phyloP scores from a whole-genome alignment of 495 filamentous ascomycete species.

The Rusavskia elegans region DNA sequence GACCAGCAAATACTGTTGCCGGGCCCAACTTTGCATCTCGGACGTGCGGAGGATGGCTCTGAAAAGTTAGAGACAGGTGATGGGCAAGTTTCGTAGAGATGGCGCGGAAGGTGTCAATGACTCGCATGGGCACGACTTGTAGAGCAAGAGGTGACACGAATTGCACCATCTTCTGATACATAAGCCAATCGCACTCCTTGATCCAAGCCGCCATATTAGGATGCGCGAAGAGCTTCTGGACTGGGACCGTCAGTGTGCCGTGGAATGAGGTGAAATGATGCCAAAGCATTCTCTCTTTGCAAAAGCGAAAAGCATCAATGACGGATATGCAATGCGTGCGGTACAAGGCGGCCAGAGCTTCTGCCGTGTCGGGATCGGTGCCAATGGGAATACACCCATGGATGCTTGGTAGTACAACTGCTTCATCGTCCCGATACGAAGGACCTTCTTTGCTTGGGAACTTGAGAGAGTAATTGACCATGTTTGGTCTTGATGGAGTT shows the following conservation, averaged over 20 bases:
- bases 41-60: conserved; percentile 65
- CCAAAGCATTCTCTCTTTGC: conserved; percentile 87
- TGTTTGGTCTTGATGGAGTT: conserved; percentile 18
- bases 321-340: conserved; percentile 88
- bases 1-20: conserved; percentile 71
- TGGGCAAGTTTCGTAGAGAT: conserved; percentile 64
- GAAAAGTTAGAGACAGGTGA: conserved; percentile 67
- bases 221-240: conserved; percentile 83
- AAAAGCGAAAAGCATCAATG: conserved; percentile 85
- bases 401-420: conserved; percentile 63
- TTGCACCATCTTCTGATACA: conserved; percentile 92
- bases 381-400: conserved; percentile 53
- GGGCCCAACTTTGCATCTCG: conserved; percentile 72
- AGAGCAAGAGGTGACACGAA: conserved; percentile 72
- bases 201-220: conserved; percentile 81
- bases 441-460: conserved; percentile 42
- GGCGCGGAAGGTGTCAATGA: conserved; percentile 66
- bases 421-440: conserved; percentile 40
- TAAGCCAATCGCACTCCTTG: conserved; percentile 80
- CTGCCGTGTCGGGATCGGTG: conserved; percentile 70
- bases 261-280: conserved; percentile 92
- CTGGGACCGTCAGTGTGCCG: conserved; percentile 86
- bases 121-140: conserved; percentile 72
- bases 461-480: conserved; percentile 49
- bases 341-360: conserved; percentile 70